phyloP scores from a whole-genome alignment of 768 basidiomycete genomes.

The Artomyces pyxidatus region DNA sequence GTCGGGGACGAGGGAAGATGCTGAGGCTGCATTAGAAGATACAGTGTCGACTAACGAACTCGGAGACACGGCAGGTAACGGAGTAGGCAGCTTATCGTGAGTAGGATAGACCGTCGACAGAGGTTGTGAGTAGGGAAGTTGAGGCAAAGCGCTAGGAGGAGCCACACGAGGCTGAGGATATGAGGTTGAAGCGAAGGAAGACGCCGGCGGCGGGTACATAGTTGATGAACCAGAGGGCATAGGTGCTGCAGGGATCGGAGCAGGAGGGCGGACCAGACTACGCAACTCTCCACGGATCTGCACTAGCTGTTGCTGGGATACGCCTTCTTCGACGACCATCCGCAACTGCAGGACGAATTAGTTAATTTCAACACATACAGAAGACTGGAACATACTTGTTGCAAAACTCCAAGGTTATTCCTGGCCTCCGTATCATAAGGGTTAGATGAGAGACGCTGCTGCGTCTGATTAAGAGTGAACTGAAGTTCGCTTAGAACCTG shows the following conservation, averaged over 20 bases:
- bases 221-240: conserved; percentile 8
- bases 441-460: conserved; percentile 61
- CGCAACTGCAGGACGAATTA: conserved; percentile 41
- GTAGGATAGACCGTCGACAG: too few species aligned
- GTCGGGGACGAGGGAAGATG: conserved; percentile 3
- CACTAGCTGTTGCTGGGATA: conserved; percentile 70
- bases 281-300: conserved; percentile 72
- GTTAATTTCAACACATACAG: conserved; percentile 7
- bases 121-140: conserved; percentile 7
- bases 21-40: not conserved
- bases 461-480: conserved; percentile 74
- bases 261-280: conserved; percentile 39
- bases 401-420: conserved; percentile 69
- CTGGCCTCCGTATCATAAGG: conserved; percentile 63
- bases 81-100: not conserved
- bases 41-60: not conserved
- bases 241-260: conserved; percentile 1
- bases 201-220: conserved; percentile 9
- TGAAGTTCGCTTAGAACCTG: conserved; percentile 83
- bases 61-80: not conserved
- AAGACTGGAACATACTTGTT: conserved; percentile 51
- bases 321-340: conserved; percentile 67
- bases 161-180: conserved; percentile 23
- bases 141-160: conserved; percentile 16
- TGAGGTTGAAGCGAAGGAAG: conserved; percentile 17